These are phyloP conservation scores for Fusarium cyanostomum DNA, from an alignment of 2,329 filamentous ascomycete genomes.

Conservation along the genomic window DNA sequence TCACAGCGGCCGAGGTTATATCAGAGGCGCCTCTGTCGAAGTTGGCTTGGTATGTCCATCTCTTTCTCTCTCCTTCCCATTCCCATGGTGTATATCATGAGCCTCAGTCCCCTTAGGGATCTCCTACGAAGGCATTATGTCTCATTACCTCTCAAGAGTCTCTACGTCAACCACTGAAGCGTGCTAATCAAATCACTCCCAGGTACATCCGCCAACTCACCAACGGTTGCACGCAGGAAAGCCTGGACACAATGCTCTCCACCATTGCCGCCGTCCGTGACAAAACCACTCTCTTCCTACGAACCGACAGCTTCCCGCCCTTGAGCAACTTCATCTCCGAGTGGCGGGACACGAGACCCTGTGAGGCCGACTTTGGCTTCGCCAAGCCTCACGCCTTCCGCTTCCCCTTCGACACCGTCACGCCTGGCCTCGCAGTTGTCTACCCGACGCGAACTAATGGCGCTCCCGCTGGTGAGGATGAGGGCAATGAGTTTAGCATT, in stretches of 20 bases:
- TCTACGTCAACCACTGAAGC: neutral
- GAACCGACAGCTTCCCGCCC: slow-evolving; percentile 48
- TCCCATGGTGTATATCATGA: no score
- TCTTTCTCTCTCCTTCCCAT: no score
- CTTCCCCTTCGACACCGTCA: slow-evolving; percentile 44
- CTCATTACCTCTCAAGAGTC: no score
- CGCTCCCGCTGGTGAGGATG: slow-evolving; percentile 41
- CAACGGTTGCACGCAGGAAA: slow-evolving; percentile 45
- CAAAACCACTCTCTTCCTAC: slow-evolving; percentile 48
- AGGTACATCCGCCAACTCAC: slow-evolving; percentile 50
- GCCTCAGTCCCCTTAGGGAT: no score
- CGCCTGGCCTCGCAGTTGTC: slow-evolving; percentile 39
- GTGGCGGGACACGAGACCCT: slow-evolving; percentile 19
- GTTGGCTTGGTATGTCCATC: neutral
- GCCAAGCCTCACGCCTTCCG: slow-evolving; percentile 45
- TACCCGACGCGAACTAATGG: slow-evolving; percentile 41
- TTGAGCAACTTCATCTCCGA: slow-evolving; percentile 47
- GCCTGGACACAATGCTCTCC: slow-evolving; percentile 41
- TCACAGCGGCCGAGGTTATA: neutral
- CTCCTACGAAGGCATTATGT: no score
- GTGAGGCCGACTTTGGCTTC: slow-evolving; percentile 49
- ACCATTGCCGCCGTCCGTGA: slow-evolving; percentile 47
- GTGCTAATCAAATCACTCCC: neutral
- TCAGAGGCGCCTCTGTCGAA: neutral
- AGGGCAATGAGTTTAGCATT: slow-evolving; percentile 48